Conservation (phyloP, 2,329 filamentous ascomycete genomes). For the Phyllosticta citrichinensis region DNA sequence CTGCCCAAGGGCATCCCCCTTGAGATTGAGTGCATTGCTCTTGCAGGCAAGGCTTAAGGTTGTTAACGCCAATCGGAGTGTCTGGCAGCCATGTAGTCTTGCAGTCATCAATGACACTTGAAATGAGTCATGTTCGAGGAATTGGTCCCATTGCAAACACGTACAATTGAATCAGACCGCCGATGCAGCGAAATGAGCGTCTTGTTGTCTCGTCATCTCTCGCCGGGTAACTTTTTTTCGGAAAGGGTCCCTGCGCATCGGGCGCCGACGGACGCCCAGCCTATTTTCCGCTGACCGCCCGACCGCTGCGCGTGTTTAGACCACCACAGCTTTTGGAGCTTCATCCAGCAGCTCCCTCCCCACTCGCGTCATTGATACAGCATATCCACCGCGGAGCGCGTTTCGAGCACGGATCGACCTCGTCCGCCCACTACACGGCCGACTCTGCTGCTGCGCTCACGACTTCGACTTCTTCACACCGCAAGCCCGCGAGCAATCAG, state of each 20-base stretch:
- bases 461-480: neutral
- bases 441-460: neutral
- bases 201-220: neutral
- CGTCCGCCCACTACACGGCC: neutral
- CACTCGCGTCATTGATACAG: neutral
- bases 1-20: constrained; percentile 78
- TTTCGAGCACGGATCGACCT: neutral
- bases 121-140: neutral
- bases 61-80: neutral
- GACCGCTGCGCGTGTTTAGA: neutral
- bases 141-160: neutral
- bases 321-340: neutral
- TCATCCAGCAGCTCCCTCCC: neutral
- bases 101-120: neutral
- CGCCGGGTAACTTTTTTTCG: neutral
- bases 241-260: neutral
- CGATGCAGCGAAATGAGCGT: neutral
- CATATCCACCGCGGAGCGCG: neutral
- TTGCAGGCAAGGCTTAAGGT: constrained; percentile 23
- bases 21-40: constrained; percentile 82
- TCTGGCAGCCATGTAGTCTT: neutral
- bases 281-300: no score
- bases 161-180: neutral
- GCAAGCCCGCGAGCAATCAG: neutral
- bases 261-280: neutral